Percentiles rank a stretch among this genome's conserved stretches.
Evolutionary conservation across 805 yeast genomes (phyloP).

Genomic region (Scheffersomyces stipitis): DNA sequence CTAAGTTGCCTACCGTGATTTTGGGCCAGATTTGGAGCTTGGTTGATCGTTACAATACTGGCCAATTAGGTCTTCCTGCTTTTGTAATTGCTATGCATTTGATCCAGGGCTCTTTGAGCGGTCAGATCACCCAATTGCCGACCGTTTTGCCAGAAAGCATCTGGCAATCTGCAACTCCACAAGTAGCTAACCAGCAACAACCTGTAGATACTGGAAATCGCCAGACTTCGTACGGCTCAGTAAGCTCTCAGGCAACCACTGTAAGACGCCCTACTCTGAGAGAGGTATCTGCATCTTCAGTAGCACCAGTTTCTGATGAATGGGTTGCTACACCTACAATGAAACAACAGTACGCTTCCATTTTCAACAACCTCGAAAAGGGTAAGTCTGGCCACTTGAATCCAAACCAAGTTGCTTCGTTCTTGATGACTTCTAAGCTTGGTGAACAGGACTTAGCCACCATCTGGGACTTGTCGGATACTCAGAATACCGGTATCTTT

Average conservation of each 20-base stretch:
- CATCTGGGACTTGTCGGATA: slow-evolving; percentile 93
- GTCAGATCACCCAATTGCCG: slow-evolving; percentile 58
- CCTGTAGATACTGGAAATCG: slow-evolving; percentile 38
- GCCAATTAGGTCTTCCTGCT: slow-evolving; percentile 69
- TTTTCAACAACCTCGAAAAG: slow-evolving; percentile 79
- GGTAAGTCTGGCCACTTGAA: slow-evolving; percentile 58
- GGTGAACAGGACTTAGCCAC: slow-evolving; percentile 81
- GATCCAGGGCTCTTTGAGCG: slow-evolving; percentile 76
- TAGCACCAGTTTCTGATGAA: slow-evolving; percentile 33
- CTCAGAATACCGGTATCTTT: slow-evolving; percentile 81
- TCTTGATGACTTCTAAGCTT: slow-evolving; percentile 83
- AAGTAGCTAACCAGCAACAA: too few relatives aligned
- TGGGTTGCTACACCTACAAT: slow-evolving; percentile 73
- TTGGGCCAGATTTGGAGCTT: slow-evolving; percentile 88
- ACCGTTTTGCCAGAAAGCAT: slow-evolving; percentile 40
- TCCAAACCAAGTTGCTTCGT: slow-evolving; percentile 82
- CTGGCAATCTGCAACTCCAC: slow-evolving; percentile 34
- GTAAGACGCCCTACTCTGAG: slow-evolving; percentile 24
- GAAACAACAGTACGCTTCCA: slow-evolving; percentile 72
- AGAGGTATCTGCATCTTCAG: slow-evolving; percentile 16
- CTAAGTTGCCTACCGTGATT: slow-evolving; percentile 73
- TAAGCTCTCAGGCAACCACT: slow-evolving; percentile 36
- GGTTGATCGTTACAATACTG: slow-evolving; percentile 74
- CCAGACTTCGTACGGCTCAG: slow-evolving; percentile 31
- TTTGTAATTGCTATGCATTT: slow-evolving; percentile 94